These are phyloP conservation scores for Poa pratensis DNA, from an alignment of 176 grass and related monocot species.

Conservation along the genomic window DNA sequence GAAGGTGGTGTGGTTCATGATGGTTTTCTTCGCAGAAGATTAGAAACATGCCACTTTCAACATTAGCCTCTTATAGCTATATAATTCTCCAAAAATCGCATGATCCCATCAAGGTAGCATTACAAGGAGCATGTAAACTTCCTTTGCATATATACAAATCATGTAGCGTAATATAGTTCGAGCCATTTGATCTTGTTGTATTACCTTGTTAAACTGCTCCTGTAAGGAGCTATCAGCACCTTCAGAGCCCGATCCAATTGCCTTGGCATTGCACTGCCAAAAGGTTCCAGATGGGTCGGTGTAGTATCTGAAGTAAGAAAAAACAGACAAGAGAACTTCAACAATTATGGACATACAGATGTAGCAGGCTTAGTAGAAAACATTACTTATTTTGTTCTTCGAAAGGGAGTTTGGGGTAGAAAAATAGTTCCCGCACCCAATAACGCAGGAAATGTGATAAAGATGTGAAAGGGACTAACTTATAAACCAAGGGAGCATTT, in stretches of 20 bases:
- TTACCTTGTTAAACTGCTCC: constrained; percentile 93
- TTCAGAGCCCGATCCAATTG: constrained; percentile 94
- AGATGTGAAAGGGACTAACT: background rate
- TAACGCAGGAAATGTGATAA: background rate
- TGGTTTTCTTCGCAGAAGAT: background rate
- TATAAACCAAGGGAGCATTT: constrained; percentile 5
- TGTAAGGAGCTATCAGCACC: constrained; percentile 94
- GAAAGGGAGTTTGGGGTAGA: background rate
- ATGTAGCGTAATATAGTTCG: background rate
- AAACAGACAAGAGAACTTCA: background rate
- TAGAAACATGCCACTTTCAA: constrained; percentile 1
- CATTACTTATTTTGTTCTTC: background rate
- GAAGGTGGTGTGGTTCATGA: background rate
- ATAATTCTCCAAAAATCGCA: background rate
- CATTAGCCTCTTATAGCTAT: background rate
- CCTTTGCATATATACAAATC: background rate
- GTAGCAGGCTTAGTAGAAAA: background rate
- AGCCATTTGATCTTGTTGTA: background rate
- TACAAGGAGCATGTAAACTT: constrained; percentile 5
- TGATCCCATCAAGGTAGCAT: constrained; percentile 11
- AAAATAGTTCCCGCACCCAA: background rate
- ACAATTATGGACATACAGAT: background rate
- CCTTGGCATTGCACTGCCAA: constrained; percentile 95
- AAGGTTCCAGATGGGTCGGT: constrained; percentile 97
- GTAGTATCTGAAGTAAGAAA: constrained; percentile 62